phyloP scores from a whole-genome alignment of 73 alveolate species.

The Strombidium stylifer region DNA sequence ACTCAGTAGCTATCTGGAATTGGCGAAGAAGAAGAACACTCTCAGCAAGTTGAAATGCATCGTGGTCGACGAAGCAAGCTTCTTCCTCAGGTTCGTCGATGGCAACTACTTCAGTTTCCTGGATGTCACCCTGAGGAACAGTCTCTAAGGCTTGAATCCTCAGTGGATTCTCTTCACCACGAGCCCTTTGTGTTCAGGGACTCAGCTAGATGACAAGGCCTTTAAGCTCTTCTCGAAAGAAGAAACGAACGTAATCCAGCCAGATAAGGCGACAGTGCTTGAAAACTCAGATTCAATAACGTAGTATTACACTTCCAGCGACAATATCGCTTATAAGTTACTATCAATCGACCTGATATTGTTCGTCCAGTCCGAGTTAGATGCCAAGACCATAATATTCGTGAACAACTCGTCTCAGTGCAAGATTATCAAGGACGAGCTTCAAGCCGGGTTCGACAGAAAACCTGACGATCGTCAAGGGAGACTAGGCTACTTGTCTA shows the following conservation, averaged over 20 bases:
- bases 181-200: no score
- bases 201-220: no score
- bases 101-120: no score
- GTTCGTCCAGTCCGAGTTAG: not conserved
- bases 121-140: no score
- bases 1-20: conserved; percentile 76
- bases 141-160: no score
- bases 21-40: conserved; percentile 98
- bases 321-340: conserved; percentile 22
- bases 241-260: conserved; percentile 80
- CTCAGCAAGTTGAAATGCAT: conserved; percentile 63
- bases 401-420: conserved; percentile 66
- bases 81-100: no score
- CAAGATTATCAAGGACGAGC: conserved; percentile 31
- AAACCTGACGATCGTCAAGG: conserved; percentile 44
- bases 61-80: conserved; percentile 6
- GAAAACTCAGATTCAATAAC: conserved; percentile 95
- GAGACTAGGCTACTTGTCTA: conserved; percentile 83
- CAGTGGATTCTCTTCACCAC: no score
- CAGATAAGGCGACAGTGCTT: conserved; percentile 80
- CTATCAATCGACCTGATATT: conserved; percentile 40
- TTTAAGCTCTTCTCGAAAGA: conserved; percentile 83
- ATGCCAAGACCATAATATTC: conserved; percentile 65
- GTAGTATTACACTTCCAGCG: conserved; percentile 74
- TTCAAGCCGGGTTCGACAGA: conserved; percentile 43